Evolutionary conservation across 148 eudicot genomes (phyloP).

Genomic region (Cornus suecica): DNA sequence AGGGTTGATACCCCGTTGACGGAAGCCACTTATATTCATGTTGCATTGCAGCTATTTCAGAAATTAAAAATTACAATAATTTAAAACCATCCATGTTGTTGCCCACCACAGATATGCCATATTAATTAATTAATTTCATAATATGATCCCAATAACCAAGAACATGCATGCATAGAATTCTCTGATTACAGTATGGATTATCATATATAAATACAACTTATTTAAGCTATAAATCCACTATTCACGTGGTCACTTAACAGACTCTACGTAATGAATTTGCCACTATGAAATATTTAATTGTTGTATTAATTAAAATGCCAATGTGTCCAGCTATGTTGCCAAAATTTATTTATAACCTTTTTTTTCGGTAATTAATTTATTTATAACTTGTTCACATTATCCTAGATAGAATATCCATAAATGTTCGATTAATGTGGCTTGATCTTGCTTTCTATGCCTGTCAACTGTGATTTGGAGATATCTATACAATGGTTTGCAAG

Average conservation of each 20-base stretch:
- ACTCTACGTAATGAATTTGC: background rate
- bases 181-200: background rate
- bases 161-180: no score
- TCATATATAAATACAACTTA: background rate
- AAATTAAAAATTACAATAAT: no score
- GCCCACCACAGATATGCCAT: background rate
- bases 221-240: background rate
- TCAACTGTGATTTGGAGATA: background rate
- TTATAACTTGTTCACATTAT: constrained; percentile 7
- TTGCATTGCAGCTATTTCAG: background rate
- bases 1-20: no score
- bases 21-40: background rate
- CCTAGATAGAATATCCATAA: constrained; percentile 3
- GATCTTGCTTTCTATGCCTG: background rate
- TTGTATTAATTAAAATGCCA: no score
- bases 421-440: constrained; percentile 9
- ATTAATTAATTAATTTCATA: no score
- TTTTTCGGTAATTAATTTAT: no score
- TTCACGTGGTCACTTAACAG: background rate
- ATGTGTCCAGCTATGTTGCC: background rate
- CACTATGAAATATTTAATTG: background rate
- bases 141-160: no score
- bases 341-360: no score
- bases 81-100: background rate
- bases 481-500: background rate